Percentiles rank a stretch among this genome's conserved stretches.
Conservation (phyloP, 1,284 basidiomycete species). For the Ceratobasidium sp. region DNA sequence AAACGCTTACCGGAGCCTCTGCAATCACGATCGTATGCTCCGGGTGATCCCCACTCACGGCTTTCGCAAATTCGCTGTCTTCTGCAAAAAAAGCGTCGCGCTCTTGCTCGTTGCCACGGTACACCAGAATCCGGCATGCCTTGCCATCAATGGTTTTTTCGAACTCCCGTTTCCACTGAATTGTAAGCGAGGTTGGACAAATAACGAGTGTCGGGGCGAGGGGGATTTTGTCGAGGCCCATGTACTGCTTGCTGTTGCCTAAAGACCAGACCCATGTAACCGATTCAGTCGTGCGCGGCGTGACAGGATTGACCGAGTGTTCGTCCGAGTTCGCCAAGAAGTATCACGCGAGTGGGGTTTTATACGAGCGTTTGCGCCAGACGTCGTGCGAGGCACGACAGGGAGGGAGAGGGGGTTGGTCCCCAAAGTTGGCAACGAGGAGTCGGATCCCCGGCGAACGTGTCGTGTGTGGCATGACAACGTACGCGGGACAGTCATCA, state of each 20-base stretch:
- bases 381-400: too few species aligned
- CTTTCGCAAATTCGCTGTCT: not conserved
- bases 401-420: too few species aligned
- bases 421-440: too few species aligned
- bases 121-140: not conserved
- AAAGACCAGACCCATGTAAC: too few species aligned
- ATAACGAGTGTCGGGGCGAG: not conserved
- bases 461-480: too few species aligned
- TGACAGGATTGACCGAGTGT: too few species aligned
- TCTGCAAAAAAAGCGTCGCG: not conserved
- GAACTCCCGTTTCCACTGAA: not conserved
- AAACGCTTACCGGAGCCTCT: conserved; percentile 10
- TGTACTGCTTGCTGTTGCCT: not conserved
- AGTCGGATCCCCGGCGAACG: too few species aligned
- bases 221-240: not conserved
- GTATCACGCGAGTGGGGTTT: too few species aligned
- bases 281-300: not conserved
- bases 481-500: too few species aligned
- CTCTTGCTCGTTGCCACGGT: not conserved
- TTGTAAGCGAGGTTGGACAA: not conserved
- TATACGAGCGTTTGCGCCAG: too few species aligned
- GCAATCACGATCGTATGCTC: conserved; percentile 3
- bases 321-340: too few species aligned
- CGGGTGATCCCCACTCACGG: not conserved
- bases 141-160: not conserved